Base-by-base conservation (phyloP, 495 filamentous ascomycete species). In the Lophiostoma macrostomum region DNA sequence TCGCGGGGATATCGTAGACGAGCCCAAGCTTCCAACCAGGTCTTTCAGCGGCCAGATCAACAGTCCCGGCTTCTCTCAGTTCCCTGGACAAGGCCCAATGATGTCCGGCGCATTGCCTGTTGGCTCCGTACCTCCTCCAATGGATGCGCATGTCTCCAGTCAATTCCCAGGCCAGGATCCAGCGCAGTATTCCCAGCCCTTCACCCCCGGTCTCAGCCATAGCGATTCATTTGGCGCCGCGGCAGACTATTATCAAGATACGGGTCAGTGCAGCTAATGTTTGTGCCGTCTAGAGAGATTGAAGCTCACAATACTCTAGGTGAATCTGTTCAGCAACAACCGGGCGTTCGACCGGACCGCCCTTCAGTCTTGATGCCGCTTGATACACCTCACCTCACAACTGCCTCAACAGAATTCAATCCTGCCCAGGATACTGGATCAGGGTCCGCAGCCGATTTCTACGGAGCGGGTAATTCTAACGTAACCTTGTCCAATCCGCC, bases 241-340 rank as follows among this genome's bases (percentile, higher is more conserved):
- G 1, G 78, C 83, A 19, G 80, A 84, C 37, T 86, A 83, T 63
- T 85, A 85, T 54, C 76, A 76, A 14, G 83, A 85, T 64, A 78
- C 81, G 61, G 83, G 82, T 0, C 70, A n/a, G n/a, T n/a, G n/a
- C n/a, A n/a, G n/a, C n/a, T n/a, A n/a, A n/a, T n/a, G n/a, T n/a
- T n/a, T n/a, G n/a, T n/a, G n/a, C n/a, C n/a, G n/a, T n/a, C n/a
- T n/a, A n/a, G n/a, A n/a, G n/a, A n/a, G n/a, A n/a, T n/a, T n/a
- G n/a, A n/a, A n/a, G n/a, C n/a, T n/a, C n/a, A n/a, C n/a, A n/a
- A n/a, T n/a, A n/a, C n/a, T n/a, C n/a, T n/a, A n/a, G n/a, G n/a
- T n/a, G n/a, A 85, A 58, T 83, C 80, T 11, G 81, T 85, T 10
- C 58, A 66, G n/a, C 50, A 72, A 1, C 83, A 85, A 64, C 82